Evolutionary conservation across 495 filamentous ascomycete species (phyloP).

Genomic region (Aspergillus sparsus): DNA sequence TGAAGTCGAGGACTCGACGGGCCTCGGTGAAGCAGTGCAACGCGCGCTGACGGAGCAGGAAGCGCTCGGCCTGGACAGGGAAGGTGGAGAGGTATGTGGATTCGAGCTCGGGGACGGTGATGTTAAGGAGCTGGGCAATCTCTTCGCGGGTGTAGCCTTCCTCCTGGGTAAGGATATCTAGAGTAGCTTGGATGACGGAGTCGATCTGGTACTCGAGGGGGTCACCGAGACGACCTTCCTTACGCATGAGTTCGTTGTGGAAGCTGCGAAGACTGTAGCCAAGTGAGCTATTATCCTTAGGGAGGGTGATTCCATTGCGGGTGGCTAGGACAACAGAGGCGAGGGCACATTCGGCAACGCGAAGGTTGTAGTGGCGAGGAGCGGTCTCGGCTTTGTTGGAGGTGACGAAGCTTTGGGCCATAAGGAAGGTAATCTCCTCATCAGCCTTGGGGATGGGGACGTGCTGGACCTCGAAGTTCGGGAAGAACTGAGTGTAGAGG

Average conservation of each 20-base stretch:
- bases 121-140: slow-evolving; percentile 70
- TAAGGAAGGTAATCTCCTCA: slow-evolving; percentile 85
- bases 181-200: slow-evolving; percentile 63
- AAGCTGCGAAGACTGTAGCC: slow-evolving; percentile 83
- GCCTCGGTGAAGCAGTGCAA: slow-evolving; percentile 91
- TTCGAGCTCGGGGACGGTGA: slow-evolving; percentile 69
- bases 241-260: slow-evolving; percentile 75
- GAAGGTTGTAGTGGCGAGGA: slow-evolving; percentile 91
- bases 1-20: slow-evolving; percentile 80
- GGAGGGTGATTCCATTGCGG: slow-evolving; percentile 62
- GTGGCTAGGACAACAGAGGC: slow-evolving; percentile 76
- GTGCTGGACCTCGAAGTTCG: slow-evolving; percentile 70
- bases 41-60: slow-evolving; percentile 83
- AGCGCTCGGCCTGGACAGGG: slow-evolving; percentile 83
- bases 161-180: slow-evolving; percentile 65
- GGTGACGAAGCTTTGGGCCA: slow-evolving; percentile 90
- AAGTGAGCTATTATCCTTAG: slow-evolving; percentile 78
- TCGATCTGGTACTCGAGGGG: slow-evolving; percentile 66
- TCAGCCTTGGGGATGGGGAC: slow-evolving; percentile 81
- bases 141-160: slow-evolving; percentile 88
- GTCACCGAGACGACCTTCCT: slow-evolving; percentile 55
- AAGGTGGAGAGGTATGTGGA: slow-evolving; percentile 76
- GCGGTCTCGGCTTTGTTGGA: slow-evolving; percentile 94
- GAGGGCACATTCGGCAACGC: slow-evolving; percentile 91
- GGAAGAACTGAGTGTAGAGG: slow-evolving; percentile 87